Evolutionary conservation across 225 moss, liverwort and hornwort genomes (phyloP), one percentile per base, ranked within the genome.

Genomic region (Sphagnum contortum): DNA sequence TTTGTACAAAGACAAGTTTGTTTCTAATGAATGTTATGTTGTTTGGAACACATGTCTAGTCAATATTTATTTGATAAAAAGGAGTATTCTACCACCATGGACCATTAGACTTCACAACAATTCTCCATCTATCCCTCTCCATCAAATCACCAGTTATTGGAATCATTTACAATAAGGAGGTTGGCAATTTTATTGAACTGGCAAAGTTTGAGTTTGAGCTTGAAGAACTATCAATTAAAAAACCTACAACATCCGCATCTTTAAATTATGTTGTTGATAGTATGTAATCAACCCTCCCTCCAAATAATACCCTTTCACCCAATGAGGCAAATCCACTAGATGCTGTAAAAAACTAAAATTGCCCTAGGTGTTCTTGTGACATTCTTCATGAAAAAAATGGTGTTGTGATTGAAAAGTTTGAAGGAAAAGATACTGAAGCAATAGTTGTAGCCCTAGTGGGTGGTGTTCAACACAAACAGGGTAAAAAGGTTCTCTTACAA

Each of bases 391-490:
- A 80, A 81, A 60, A 98, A 79, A 81, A 93, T 64, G 53, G 75
- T 66, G 72, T 78, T 50, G 81, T 98, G 4, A 86, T 89, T 74
- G 82, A 77, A 48, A 84, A 72, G 70, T 93, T 90, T 45, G 91
- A 98, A 79, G 80, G 93, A 2, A 93, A 98, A 77, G 98, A 98
- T 64, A 98, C 93, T 62, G 89, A 91, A 77, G 98, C 90, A 66
- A 87, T 89, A 29, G 93, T 98, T 65, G 98, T 93, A 71, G 89
- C 98, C 58, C 89, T 98, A 85, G 91, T 98, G 63, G 90, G 93
- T 54, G 77, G 72, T 68, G 78, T 78, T 59, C 81, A 67, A 59
- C 82, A 81, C 66, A 82, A 76, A 64, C 72, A 70, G 69, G 11
- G 75, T 72, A 81, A 85, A 12, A 83, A 82, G 83, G 90, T 85